Percentiles rank a stretch among this genome's conserved stretches.
Conservation (phyloP, 2,329 filamentous ascomycete genomes). For the Biscogniauxia sp. region DNA sequence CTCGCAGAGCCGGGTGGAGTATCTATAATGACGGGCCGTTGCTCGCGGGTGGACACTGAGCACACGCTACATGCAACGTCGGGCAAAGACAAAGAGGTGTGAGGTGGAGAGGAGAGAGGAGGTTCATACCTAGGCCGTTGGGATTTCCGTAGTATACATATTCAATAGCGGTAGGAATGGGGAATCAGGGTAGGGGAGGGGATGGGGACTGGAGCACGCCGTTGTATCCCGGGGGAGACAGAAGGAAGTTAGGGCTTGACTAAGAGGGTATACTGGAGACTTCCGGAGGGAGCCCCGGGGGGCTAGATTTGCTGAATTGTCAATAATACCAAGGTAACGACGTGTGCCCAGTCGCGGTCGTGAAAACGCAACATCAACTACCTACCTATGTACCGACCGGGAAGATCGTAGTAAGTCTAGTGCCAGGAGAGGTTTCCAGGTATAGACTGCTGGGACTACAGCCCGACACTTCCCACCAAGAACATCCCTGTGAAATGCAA, state of each 20-base stretch:
- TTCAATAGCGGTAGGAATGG: not conserved
- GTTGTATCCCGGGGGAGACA: not conserved
- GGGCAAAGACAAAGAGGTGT: not conserved
- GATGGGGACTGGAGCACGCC: not conserved
- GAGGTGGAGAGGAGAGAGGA: not conserved
- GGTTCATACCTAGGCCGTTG: not conserved
- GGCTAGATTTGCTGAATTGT: not conserved
- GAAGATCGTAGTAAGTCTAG: not conserved
- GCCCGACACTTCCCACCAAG: conserved; percentile 3
- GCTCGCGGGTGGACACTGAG: not conserved
- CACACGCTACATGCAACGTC: conserved; percentile 1
- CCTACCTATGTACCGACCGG: not conserved
- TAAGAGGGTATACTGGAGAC: not conserved
- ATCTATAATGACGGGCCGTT: not conserved
- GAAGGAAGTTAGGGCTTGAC: not conserved
- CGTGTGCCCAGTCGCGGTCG: not conserved
- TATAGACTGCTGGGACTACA: not conserved
- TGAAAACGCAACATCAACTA: not conserved
- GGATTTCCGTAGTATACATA: not conserved
- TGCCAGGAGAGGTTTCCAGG: not conserved
- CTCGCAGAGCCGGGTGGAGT: not conserved
- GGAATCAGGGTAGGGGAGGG: not conserved
- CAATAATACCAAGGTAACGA: not conserved
- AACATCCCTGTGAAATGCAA: conserved; percentile 20
- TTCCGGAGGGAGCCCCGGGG: not conserved